Evolutionary conservation across 805 yeast genomes (phyloP).

Genomic region (Debaryomyces prosopidis): DNA sequence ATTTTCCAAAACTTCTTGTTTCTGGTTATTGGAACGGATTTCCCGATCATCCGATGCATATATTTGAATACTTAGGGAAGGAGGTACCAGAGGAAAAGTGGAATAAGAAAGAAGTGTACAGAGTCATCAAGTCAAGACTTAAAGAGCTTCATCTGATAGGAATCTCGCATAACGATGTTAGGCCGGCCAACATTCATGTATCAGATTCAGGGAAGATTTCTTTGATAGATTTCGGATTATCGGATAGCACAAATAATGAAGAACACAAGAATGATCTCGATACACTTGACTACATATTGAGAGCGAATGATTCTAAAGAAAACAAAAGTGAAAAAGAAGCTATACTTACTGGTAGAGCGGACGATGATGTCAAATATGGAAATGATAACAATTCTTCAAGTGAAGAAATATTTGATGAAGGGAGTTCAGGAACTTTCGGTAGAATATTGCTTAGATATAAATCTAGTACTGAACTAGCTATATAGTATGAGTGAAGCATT

Average conservation of each 20-base stretch:
- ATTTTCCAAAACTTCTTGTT: conserved; percentile 2
- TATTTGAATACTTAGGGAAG: conserved; percentile 1
- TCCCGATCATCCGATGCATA: conserved; percentile 1
- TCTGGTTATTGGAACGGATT: conserved; percentile 4
- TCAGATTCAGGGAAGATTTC: not conserved
- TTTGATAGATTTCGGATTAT: conserved; percentile 4
- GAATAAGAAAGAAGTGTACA: not conserved
- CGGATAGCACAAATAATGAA: conserved; percentile 1
- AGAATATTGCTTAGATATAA: too few relatives aligned
- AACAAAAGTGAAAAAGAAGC: too few relatives aligned
- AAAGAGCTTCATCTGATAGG: conserved; percentile 3
- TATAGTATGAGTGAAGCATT: too few relatives aligned
- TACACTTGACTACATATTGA: not conserved
- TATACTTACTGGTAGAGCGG: too few relatives aligned
- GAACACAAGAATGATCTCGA: conserved; percentile 1
- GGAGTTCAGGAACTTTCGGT: too few relatives aligned
- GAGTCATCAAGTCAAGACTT: not conserved
- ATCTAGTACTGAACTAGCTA: too few relatives aligned
- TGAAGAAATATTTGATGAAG: too few relatives aligned
- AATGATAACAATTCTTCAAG: too few relatives aligned
- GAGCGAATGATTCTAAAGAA: too few relatives aligned
- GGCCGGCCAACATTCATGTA: conserved; percentile 1
- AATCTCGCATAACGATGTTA: conserved; percentile 2
- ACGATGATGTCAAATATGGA: too few relatives aligned
- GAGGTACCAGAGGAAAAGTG: not conserved